These are phyloP conservation scores for Polyplosphaeria fusca DNA, from an alignment of 495 filamentous ascomycete genomes.

Conservation along the genomic window DNA sequence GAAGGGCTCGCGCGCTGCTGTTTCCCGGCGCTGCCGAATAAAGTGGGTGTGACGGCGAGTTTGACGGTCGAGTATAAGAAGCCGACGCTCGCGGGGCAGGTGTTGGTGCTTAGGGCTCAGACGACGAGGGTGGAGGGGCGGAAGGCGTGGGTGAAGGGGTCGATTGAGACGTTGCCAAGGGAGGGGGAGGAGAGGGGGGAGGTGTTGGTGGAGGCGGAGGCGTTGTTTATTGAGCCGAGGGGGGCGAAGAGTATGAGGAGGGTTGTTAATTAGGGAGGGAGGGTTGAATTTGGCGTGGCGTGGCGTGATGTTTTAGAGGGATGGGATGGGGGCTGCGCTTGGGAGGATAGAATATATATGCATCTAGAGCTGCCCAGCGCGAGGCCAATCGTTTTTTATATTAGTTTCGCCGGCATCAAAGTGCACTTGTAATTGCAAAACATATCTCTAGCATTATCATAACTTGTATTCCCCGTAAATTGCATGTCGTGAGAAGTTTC, in stretches of 20 bases:
- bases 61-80: slow-evolving; percentile 84
- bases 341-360: too few species aligned
- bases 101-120: slow-evolving; percentile 72
- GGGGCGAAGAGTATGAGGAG: slow-evolving; percentile 54
- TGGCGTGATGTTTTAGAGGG: too few species aligned
- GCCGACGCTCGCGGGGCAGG: slow-evolving; percentile 72
- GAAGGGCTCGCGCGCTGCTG: slow-evolving; percentile 89
- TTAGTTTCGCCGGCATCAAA: too few species aligned
- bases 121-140: slow-evolving; percentile 87
- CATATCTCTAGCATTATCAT: too few species aligned
- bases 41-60: slow-evolving; percentile 86
- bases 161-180: slow-evolving; percentile 75
- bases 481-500: too few species aligned
- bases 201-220: slow-evolving; percentile 68
- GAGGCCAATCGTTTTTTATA: too few species aligned
- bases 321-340: too few species aligned
- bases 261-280: slow-evolving; percentile 13
- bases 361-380: too few species aligned
- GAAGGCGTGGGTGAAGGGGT: slow-evolving; percentile 94
- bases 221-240: slow-evolving; percentile 86
- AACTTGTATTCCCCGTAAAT: too few species aligned
- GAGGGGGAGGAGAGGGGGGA: slow-evolving; percentile 45
- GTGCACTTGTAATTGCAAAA: too few species aligned
- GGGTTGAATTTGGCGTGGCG: too few species aligned
- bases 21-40: slow-evolving; percentile 84